Evolutionary conservation across 2,329 filamentous ascomycete species (phyloP).

Genomic region (Penicillium sclerotiorum): DNA sequence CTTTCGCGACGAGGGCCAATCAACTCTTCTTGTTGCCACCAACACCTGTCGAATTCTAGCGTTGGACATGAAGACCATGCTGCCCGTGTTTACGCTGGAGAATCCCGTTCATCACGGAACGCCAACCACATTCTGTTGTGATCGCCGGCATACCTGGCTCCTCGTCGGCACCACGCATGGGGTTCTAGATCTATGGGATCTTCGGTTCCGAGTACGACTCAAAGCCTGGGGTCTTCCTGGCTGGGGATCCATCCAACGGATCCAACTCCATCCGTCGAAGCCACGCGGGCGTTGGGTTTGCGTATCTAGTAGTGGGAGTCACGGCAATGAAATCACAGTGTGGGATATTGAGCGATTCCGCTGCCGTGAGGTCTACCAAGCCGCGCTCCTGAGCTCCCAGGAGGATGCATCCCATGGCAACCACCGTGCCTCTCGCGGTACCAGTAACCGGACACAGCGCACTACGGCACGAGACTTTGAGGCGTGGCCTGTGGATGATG

Average conservation of each 20-base stretch:
- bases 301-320: constrained; percentile 81
- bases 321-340: constrained; percentile 80
- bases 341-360: constrained; percentile 93
- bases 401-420: constrained; percentile 37
- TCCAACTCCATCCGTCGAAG: constrained; percentile 76
- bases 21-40: constrained; percentile 83
- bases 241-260: constrained; percentile 75
- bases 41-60: constrained; percentile 81
- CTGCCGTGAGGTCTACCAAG: constrained; percentile 85
- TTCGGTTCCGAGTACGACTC: constrained; percentile 87
- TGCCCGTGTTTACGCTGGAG: constrained; percentile 73
- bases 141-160: constrained; percentile 85
- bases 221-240: constrained; percentile 87
- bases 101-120: constrained; percentile 92
- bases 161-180: constrained; percentile 90
- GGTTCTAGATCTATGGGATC: constrained; percentile 90
- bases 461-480: constrained; percentile 66
- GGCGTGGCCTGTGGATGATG: constrained; percentile 86
- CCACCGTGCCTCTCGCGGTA: constrained; percentile 53
- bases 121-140: constrained; percentile 87
- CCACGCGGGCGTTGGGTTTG: constrained; percentile 83
- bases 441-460: constrained; percentile 20
- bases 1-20: constrained; percentile 78
- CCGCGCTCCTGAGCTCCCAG: constrained; percentile 42
- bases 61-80: constrained; percentile 86